Percentiles rank a stretch among this genome's conserved stretches.
Conservation (phyloP, 495 filamentous ascomycete species). For the Podospora tetraspora region DNA sequence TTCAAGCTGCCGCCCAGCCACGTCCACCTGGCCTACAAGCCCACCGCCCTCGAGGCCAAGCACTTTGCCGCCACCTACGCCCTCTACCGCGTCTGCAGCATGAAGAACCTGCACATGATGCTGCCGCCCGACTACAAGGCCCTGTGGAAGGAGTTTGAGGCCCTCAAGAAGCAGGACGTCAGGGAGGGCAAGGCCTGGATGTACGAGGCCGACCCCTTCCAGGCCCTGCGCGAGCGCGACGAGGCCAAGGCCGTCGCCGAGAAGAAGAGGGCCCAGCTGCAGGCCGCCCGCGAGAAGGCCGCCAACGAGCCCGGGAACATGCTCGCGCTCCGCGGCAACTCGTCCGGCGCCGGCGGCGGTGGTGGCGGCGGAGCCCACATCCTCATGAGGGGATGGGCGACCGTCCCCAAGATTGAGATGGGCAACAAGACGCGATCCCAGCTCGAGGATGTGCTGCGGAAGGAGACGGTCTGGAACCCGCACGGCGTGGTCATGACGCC, state of each 20-base stretch:
- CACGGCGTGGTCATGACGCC: conserved; percentile 58
- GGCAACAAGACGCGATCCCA: conserved; percentile 67
- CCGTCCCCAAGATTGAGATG: conserved; percentile 87
- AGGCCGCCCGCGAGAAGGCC: conserved; percentile 58
- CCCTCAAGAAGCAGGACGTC: conserved; percentile 69
- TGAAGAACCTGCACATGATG: conserved; percentile 90
- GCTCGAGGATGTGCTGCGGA: conserved; percentile 71
- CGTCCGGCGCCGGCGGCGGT: conserved; percentile 20
- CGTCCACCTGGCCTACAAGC: conserved; percentile 60
- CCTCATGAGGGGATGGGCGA: conserved; percentile 70
- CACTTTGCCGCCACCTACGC: conserved; percentile 90
- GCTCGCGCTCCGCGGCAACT: conserved; percentile 35
- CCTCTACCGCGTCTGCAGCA: conserved; percentile 84
- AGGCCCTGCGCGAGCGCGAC: conserved; percentile 69
- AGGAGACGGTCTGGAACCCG: conserved; percentile 81
- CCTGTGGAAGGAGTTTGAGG: conserved; percentile 84
- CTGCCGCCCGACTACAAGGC: conserved; percentile 83
- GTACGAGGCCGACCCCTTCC: conserved; percentile 94
- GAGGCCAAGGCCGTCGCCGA: conserved; percentile 63
- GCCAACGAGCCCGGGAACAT: conserved; percentile 48
- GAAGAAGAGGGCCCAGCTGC: conserved; percentile 62
- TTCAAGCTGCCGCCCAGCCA: conserved; percentile 72
- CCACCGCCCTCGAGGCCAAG: conserved; percentile 78
- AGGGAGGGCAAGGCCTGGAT: conserved; percentile 77
- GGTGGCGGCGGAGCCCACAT: conserved; percentile 20